Evolutionary conservation across 2,329 filamentous ascomycete genomes (phyloP).

Genomic region (Plenodomus tracheiphilus): DNA sequence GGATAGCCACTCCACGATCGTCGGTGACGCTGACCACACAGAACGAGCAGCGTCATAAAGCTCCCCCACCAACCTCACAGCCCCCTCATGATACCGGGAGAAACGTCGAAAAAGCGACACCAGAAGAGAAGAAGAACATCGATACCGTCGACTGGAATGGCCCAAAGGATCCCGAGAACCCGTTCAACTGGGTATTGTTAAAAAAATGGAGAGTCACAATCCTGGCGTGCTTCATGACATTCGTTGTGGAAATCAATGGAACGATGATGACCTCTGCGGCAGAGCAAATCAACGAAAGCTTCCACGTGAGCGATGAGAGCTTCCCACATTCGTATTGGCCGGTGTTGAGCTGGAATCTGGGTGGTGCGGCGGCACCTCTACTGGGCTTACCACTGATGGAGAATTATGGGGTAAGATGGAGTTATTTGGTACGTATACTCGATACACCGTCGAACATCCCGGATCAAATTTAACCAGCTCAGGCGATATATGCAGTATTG

Average conservation of each 20-base stretch:
- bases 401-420: slow-evolving; percentile 49
- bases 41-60: not conserved
- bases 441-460: too few relatives aligned
- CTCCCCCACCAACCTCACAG: not conserved
- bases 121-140: not conserved
- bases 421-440: slow-evolving; percentile 41
- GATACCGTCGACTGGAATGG: slow-evolving; percentile 23
- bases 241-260: slow-evolving; percentile 36
- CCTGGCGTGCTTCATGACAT: slow-evolving; percentile 49
- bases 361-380: slow-evolving; percentile 48
- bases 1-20: not conserved
- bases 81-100: not conserved
- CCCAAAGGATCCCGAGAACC: slow-evolving; percentile 30
- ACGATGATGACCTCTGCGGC: slow-evolving; percentile 40
- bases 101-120: not conserved
- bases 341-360: slow-evolving; percentile 48
- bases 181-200: slow-evolving; percentile 47
- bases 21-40: not conserved
- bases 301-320: slow-evolving; percentile 42
- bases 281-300: slow-evolving; percentile 44
- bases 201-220: slow-evolving; percentile 51
- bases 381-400: slow-evolving; percentile 50
- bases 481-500: slow-evolving; percentile 45
- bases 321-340: slow-evolving; percentile 50
- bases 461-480: too few relatives aligned